Conservation (phyloP, 1,139 yeast species). For the Blastobotrys illinoisensis region DNA sequence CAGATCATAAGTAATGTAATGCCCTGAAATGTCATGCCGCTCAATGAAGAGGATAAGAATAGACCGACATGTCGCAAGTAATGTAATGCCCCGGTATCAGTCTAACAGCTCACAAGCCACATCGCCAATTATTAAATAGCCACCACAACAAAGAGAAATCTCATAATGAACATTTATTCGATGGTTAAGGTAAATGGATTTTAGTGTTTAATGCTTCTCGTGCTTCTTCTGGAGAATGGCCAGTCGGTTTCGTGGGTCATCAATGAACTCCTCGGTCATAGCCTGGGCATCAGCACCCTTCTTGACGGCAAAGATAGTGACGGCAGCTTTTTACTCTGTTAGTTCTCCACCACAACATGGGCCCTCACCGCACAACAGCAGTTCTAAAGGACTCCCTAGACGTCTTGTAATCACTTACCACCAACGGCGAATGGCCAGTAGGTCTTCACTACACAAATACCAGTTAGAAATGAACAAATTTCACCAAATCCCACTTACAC, state of each 20-base stretch:
- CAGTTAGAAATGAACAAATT: constrained; percentile 3
- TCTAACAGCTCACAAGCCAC: too few relatives aligned
- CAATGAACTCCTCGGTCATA: constrained; percentile 54
- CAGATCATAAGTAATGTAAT: not conserved
- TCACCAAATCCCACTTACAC: constrained; percentile 8
- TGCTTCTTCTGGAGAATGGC: constrained; percentile 22
- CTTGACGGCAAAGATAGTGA: constrained; percentile 51
- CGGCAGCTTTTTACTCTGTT: constrained; percentile 33
- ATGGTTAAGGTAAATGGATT: not conserved
- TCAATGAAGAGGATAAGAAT: too few relatives aligned
- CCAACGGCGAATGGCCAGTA: constrained; percentile 68
- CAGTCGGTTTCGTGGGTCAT: constrained; percentile 68
- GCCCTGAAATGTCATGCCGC: too few relatives aligned
- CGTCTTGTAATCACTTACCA: constrained; percentile 45
- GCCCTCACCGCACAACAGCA: not conserved
- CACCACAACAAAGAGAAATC: not conserved
- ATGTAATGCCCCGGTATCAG: too few relatives aligned
- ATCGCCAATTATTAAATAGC: not conserved
- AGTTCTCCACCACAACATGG: constrained; percentile 8
- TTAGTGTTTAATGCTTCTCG: constrained; percentile 11
- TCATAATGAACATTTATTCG: not conserved
- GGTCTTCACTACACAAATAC: constrained; percentile 40
- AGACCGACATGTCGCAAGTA: constrained; percentile 11
- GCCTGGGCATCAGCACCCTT: constrained; percentile 50
- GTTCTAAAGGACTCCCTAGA: not conserved